Percentiles rank a stretch among this genome's conserved stretches.
Conservation (phyloP, 1,139 yeast species). For the Barnettozyma hawaiiensis region DNA sequence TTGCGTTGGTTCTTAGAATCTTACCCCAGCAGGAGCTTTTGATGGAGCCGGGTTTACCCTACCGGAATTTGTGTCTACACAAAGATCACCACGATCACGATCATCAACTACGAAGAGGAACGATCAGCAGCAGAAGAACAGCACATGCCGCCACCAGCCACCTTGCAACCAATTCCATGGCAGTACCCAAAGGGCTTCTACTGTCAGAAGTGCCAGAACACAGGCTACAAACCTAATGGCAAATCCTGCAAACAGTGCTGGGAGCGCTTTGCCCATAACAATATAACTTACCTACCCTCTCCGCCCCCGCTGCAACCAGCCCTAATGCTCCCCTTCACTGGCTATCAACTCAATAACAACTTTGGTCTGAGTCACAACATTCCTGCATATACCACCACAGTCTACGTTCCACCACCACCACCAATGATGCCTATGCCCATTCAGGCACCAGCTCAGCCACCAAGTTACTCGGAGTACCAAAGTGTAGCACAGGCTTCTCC, state of each 20-base stretch:
- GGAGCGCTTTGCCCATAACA: slow-evolving; percentile 41
- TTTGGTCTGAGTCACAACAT: slow-evolving; percentile 2
- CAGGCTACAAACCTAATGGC: slow-evolving; percentile 65
- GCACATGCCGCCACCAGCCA: too few species aligned
- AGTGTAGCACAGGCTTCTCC: slow-evolving; percentile 1
- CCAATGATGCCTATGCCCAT: slow-evolving; percentile 7
- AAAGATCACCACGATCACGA: too few species aligned
- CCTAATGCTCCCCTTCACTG: slow-evolving; percentile 32
- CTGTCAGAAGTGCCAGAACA: slow-evolving; percentile 70
- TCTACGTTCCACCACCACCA: slow-evolving; percentile 21
- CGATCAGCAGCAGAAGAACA: too few species aligned
- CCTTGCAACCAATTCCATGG: slow-evolving; percentile 48
- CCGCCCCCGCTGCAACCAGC: slow-evolving; percentile 8
- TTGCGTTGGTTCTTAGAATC: too few species aligned
- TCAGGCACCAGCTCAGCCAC: slow-evolving; percentile 18
- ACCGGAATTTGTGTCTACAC: too few species aligned
- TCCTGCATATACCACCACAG: neutral
- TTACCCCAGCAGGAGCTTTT: too few species aligned
- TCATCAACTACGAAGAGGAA: too few species aligned
- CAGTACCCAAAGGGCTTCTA: slow-evolving; percentile 55
- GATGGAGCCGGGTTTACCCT: too few species aligned
- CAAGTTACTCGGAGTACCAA: slow-evolving; percentile 9
- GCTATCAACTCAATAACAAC: slow-evolving; percentile 10
- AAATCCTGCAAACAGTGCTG: slow-evolving; percentile 69
- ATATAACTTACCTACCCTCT: slow-evolving; percentile 9